Evolutionary conservation across 148 eudicot species (phyloP).

Genomic region (Selenicereus undatus): DNA sequence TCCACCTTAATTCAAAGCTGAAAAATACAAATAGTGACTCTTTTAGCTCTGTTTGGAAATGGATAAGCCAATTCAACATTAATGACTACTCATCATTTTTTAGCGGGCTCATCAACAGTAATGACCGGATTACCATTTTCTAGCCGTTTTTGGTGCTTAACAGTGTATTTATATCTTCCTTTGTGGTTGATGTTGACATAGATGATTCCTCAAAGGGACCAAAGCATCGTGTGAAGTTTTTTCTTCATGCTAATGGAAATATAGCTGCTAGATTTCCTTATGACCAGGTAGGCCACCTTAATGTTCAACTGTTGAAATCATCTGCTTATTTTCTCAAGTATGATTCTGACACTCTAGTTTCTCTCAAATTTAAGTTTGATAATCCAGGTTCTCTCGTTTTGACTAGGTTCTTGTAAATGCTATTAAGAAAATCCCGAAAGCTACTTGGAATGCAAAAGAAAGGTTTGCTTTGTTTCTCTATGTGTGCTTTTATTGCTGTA

Average conservation of each 20-base stretch:
- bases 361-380: conserved; percentile 12
- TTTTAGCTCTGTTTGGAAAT: not conserved
- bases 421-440: conserved; percentile 73
- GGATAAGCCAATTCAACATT: not conserved
- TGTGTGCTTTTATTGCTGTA: not conserved
- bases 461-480: conserved; percentile 41
- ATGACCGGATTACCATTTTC: not conserved
- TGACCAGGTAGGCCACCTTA: conserved; percentile 49
- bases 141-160: conserved; percentile 7
- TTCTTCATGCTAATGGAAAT: conserved; percentile 80
- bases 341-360: not conserved
- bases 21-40: not conserved
- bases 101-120: not conserved
- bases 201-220: conserved; percentile 45
- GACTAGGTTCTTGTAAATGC: conserved; percentile 61
- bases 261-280: conserved; percentile 80
- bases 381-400: conserved; percentile 12
- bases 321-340: not conserved
- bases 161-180: conserved; percentile 1
- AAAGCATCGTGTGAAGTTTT: conserved; percentile 52
- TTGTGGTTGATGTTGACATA: conserved; percentile 17
- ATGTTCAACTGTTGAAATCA: not conserved
- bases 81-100: not conserved
- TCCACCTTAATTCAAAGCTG: not conserved
- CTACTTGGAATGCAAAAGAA: conserved; percentile 86